Percentiles rank a stretch among this genome's conserved stretches.
phyloP scores from a whole-genome alignment of 2,329 filamentous ascomycete species.

The Beauveria rudraprayagi region DNA sequence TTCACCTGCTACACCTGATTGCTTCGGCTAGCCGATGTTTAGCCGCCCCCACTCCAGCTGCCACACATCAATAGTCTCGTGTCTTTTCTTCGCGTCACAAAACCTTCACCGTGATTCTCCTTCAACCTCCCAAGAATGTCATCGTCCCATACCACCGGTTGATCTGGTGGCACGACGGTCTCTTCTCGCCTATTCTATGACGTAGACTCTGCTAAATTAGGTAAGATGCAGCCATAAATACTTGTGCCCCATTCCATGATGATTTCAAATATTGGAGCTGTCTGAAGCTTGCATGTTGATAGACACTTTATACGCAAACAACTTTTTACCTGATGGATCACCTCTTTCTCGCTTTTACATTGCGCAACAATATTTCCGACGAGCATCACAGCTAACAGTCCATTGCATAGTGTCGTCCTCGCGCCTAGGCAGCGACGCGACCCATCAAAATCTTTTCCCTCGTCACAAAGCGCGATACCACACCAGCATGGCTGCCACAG shows the following conservation, averaged over 20 bases:
- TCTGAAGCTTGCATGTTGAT: slow-evolving; percentile 59
- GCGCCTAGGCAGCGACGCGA: slow-evolving; percentile 7
- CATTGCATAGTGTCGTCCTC: slow-evolving; percentile 1
- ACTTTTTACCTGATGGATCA: slow-evolving; percentile 27
- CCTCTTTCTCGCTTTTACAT: not conserved
- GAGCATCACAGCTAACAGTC: slow-evolving; percentile 6
- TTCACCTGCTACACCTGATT: not conserved
- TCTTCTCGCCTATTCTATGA: not conserved
- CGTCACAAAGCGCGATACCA: not conserved
- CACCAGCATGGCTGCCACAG: slow-evolving; percentile 29
- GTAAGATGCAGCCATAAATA: slow-evolving; percentile 12
- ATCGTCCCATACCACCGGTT: slow-evolving; percentile 10
- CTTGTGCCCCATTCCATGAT: slow-evolving; percentile 29
- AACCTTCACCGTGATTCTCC: not conserved
- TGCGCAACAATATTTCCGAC: not conserved
- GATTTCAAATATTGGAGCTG: slow-evolving; percentile 66
- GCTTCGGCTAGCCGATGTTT: not conserved
- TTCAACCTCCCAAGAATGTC: not conserved
- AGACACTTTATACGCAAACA: slow-evolving; percentile 50
- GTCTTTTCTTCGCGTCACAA: not conserved
- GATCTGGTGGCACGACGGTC: slow-evolving; percentile 5
- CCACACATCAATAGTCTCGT: not conserved
- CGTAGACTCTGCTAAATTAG: slow-evolving; percentile 12
- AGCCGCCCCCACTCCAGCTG: slow-evolving; percentile 10
- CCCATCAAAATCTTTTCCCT: slow-evolving; percentile 11